phyloP scores from a whole-genome alignment of 352 stramenopile species.

The Phytophthora multivora region DNA sequence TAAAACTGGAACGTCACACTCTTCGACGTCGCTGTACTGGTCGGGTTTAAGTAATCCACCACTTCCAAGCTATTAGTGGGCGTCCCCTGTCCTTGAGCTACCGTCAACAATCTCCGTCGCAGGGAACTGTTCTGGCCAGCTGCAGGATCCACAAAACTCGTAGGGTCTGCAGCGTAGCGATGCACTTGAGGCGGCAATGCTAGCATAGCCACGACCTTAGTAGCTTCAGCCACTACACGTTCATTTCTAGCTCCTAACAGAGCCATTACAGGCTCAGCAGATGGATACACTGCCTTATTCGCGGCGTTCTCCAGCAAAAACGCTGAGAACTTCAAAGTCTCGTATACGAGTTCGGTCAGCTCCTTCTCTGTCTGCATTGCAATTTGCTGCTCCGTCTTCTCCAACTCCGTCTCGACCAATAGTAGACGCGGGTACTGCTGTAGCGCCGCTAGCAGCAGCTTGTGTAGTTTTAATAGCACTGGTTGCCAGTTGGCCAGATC shows the following conservation, averaged over 20 bases:
- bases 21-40: conserved; percentile 3
- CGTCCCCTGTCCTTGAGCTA: conserved; percentile 52
- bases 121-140: conserved; percentile 48
- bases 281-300: conserved; percentile 81
- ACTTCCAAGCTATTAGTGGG: conserved; percentile 63
- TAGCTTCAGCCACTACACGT: conserved; percentile 68
- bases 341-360: conserved; percentile 60
- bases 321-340: conserved; percentile 75
- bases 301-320: conserved; percentile 81
- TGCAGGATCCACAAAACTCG: conserved; percentile 47
- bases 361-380: conserved; percentile 40
- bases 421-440: conserved; percentile 50
- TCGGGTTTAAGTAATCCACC: conserved; percentile 59
- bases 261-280: conserved; percentile 48
- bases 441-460: conserved; percentile 47
- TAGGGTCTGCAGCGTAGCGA: conserved; percentile 64
- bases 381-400: conserved; percentile 20
- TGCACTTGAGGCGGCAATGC: conserved; percentile 70
- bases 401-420: conserved; percentile 32
- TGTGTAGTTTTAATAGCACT: conserved; percentile 65
- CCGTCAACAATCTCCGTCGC: conserved; percentile 53
- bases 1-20: conserved; percentile 77
- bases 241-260: conserved; percentile 75
- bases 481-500: conserved; percentile 71
- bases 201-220: conserved; percentile 75